Base-by-base conservation (phyloP, 805 yeast species). In the Myxozyma mucilagina region DNA sequence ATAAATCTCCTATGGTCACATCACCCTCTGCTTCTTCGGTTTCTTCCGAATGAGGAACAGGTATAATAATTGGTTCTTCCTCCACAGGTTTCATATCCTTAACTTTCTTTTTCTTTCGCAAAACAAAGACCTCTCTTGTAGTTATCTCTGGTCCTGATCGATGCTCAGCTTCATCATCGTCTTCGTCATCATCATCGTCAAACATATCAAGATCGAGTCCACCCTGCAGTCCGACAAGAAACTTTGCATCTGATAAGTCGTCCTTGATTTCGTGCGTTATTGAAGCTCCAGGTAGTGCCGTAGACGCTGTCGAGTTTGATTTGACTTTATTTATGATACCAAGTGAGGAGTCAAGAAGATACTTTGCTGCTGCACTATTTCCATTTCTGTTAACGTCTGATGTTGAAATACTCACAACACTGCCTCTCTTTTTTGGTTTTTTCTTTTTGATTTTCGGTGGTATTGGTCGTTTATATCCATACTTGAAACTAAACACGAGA, bases 221-320 rank as follows among this genome's bases (percentile, higher is more conserved):
- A 10, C 61, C 67, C 39, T 61, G 64, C 20, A 50, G 38, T 4
- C 67, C 67, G 20, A 61, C 67, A 44, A 63, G 20, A 34, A 63
- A 63, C 53, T 53, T 56, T 4, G 62, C 61, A 32, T 63, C 67
- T 4, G 67, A 57, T n/a, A 63, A 36, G 45, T 63, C 67, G 14
- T 63, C 66, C 51, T 47, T 54, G 10, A 54, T 31, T 18, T 61
- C 65, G 47, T 34, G 43, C 14, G 42, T 35, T 10, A 18, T 45
- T 13, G 38, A 9, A 13, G 41, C 41, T 5, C 43, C 34, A 16
- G 63, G 49, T 10, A 34, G 29, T 4, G 59, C 18, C 1, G 60
- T 56, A 9, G 53, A 47, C n/a, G 54, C 47, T 18, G 65, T 55
- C 39, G 63, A 59, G 0, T 48, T 48, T n/a, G 65, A 61, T 4